Conservation (phyloP, 2,329 filamentous ascomycete species). For the Aureobasidium sp. region DNA sequence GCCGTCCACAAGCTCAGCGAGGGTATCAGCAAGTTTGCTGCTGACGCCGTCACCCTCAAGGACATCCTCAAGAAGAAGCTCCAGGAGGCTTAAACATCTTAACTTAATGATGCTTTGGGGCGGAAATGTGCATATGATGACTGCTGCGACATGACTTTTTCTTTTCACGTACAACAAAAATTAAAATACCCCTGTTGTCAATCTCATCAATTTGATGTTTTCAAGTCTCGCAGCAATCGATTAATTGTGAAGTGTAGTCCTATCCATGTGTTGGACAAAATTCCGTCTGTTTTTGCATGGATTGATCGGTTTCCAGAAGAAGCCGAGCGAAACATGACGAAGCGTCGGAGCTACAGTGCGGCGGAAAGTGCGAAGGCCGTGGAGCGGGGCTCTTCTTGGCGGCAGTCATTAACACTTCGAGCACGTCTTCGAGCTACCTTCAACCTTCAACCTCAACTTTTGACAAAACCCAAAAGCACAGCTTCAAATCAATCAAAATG, state of each 20-base stretch:
- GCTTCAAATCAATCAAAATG: slow-evolving; percentile 66
- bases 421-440: not conserved
- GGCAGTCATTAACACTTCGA: not conserved
- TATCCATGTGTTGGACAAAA: too few relatives aligned
- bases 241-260: too few relatives aligned
- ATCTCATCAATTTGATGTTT: not conserved
- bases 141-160: slow-evolving; percentile 15
- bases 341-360: not conserved
- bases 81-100: slow-evolving; percentile 20
- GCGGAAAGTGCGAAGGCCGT: not conserved
- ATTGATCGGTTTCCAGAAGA: not conserved
- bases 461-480: slow-evolving; percentile 3
- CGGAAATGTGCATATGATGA: slow-evolving; percentile 15
- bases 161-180: slow-evolving; percentile 14
- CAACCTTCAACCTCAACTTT: not conserved
- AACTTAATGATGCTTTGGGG: not conserved
- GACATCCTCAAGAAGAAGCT: slow-evolving; percentile 85
- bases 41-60: slow-evolving; percentile 92
- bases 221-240: too few relatives aligned
- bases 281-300: too few relatives aligned
- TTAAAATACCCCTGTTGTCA: slow-evolving; percentile 15
- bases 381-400: slow-evolving; percentile 9
- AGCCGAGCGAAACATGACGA: slow-evolving; percentile 1
- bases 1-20: slow-evolving; percentile 98
- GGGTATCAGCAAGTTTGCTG: slow-evolving; percentile 98